Percentiles rank a stretch among this genome's conserved stretches.
These are phyloP conservation scores for Tephrocybe sp. DNA, from an alignment of 768 basidiomycete genomes.

Conservation along the genomic window DNA sequence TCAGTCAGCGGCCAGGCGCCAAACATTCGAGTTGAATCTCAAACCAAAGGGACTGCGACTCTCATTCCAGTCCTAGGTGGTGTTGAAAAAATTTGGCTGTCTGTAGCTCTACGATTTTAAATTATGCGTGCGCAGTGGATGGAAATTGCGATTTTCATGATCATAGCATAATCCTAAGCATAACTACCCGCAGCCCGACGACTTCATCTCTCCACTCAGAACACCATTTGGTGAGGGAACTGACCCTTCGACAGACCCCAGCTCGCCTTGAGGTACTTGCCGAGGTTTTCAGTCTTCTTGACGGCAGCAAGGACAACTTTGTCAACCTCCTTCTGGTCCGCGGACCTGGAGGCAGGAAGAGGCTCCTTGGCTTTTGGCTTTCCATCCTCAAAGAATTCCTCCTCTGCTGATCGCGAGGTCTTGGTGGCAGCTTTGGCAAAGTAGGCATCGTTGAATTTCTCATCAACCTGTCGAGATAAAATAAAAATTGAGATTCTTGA, in stretches of 20 bases:
- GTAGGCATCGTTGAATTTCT: slow-evolving; percentile 92
- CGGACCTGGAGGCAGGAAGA: slow-evolving; percentile 81
- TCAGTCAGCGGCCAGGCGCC: too few species aligned
- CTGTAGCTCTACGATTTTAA: slow-evolving; percentile 16
- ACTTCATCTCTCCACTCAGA: slow-evolving; percentile 47
- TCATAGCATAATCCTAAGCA: slow-evolving; percentile 31
- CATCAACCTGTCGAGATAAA: slow-evolving; percentile 61
- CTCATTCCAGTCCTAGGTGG: neutral
- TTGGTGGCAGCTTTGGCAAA: slow-evolving; percentile 80
- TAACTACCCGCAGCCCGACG: slow-evolving; percentile 15
- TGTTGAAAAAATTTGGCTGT: slow-evolving; percentile 1
- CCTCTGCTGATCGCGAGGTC: slow-evolving; percentile 79
- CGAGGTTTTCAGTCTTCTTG: slow-evolving; percentile 87
- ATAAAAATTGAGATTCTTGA: neutral
- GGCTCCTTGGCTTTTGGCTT: slow-evolving; percentile 87
- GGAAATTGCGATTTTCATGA: slow-evolving; percentile 34
- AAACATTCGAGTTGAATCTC: too few species aligned
- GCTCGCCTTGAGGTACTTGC: slow-evolving; percentile 88
- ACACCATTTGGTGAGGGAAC: slow-evolving; percentile 91
- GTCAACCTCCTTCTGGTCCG: slow-evolving; percentile 90
- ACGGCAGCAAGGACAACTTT: slow-evolving; percentile 74
- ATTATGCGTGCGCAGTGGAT: slow-evolving; percentile 25
- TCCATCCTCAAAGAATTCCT: slow-evolving; percentile 95
- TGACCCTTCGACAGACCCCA: slow-evolving; percentile 97
- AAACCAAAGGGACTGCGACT: too few species aligned